Conservation (phyloP, 257 asterid species). For the Datura wrightii region DNA sequence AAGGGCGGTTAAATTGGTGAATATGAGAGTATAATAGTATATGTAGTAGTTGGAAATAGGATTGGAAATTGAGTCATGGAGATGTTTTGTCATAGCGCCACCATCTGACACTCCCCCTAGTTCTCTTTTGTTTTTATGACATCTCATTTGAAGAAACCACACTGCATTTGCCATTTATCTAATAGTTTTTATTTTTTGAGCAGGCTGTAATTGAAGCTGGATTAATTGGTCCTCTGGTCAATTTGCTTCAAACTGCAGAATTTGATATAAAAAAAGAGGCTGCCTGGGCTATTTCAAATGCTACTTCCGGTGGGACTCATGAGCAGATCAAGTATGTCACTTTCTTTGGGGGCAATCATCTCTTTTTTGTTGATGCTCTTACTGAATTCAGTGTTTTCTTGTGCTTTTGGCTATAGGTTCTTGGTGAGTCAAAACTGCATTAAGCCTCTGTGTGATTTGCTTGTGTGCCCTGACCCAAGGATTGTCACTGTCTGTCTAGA, state of each 20-base stretch:
- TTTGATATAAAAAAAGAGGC: conserved; percentile 97
- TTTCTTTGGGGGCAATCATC: neutral
- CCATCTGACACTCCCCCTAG: neutral
- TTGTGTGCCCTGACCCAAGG: conserved; percentile 86
- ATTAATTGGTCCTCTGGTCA: conserved; percentile 73
- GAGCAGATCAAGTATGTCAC: conserved; percentile 75
- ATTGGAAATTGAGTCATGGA: neutral
- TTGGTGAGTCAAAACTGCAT: conserved; percentile 82
- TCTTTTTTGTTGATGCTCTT: neutral
- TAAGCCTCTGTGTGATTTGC: conserved; percentile 86
- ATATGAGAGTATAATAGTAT: neutral
- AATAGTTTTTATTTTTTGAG: conserved; percentile 19
- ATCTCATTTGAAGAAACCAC: conserved; percentile 3
- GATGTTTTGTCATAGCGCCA: neutral
- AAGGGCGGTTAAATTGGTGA: conserved; percentile 22
- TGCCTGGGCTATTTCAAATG: conserved; percentile 95
- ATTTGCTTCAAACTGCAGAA: conserved; percentile 82
- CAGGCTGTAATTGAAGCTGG: conserved; percentile 90
- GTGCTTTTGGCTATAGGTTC: conserved; percentile 50
- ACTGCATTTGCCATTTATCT: neutral
- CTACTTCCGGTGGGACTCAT: conserved; percentile 90
- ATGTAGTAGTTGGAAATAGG: neutral
- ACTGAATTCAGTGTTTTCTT: conserved; percentile 23
- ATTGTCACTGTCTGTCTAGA: conserved; percentile 84
- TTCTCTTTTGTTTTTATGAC: neutral